Percentiles rank a stretch among this genome's conserved stretches.
Conservation (phyloP, 768 basidiomycete genomes). For the Termitomyces titanicus region DNA sequence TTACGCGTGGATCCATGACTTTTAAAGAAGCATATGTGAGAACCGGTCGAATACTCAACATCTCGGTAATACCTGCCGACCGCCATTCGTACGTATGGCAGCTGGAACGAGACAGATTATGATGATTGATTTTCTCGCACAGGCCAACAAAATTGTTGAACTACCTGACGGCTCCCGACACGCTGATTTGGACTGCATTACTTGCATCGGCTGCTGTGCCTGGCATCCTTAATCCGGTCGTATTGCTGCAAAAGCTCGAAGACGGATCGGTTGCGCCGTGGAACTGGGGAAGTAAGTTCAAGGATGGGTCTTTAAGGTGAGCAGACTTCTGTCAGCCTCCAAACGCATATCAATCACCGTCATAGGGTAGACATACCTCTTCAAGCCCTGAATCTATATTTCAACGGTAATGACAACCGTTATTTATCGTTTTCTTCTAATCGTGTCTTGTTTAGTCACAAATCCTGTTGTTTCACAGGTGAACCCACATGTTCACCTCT, state of each 20-base stretch:
- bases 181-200: conserved; percentile 75
- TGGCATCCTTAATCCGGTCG: conserved; percentile 93
- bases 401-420: conserved; percentile 55
- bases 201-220: conserved; percentile 94
- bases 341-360: not conserved
- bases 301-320: conserved; percentile 86
- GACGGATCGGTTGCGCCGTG: conserved; percentile 82
- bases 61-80: conserved; percentile 89
- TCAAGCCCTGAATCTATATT: conserved; percentile 83
- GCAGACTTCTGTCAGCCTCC: conserved; percentile 5
- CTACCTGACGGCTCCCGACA: conserved; percentile 94
- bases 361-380: conserved; percentile 90
- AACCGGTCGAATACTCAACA: conserved; percentile 91
- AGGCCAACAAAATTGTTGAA: conserved; percentile 96
- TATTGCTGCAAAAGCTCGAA: conserved; percentile 86
- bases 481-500: conserved; percentile 88
- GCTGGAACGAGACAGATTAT: not conserved
- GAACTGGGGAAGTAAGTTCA: conserved; percentile 94
- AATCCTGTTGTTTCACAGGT: conserved; percentile 94
- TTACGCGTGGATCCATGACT: conserved; percentile 90
- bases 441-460: conserved; percentile 51
- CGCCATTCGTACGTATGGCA: conserved; percentile 63
- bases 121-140: conserved; percentile 3
- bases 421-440: not conserved
- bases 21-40: conserved; percentile 92